Base-by-base conservation (phyloP, 768 basidiomycete species). In the Boletus insuetus region DNA sequence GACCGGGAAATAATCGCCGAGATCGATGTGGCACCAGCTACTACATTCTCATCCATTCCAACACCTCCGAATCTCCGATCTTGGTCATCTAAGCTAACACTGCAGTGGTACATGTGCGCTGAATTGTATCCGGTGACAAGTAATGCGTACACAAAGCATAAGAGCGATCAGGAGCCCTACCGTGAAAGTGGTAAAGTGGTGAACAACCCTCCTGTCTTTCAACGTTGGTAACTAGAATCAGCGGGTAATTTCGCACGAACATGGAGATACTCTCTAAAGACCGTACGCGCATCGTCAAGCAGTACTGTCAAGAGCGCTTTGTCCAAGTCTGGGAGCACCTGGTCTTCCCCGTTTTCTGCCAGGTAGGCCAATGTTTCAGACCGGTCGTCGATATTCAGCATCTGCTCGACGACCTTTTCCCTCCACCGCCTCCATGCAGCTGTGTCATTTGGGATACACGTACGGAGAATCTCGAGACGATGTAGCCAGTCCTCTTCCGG, bases 361-460 rank as follows among this genome's bases (percentile, higher is more conserved):
- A 59, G 43, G 37, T 26, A 42, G n/a, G 44, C 13, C 9, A 58
- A 49, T 8, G 16, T 46, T 0, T 20, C 16, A 1, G 47, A 17
- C 4, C 10, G 0, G 8, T 26, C 19, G 6, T 57, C 41, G 2
- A 51, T 4, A 11, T 51, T 6, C n/a, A 55, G 19, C 26, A 69
- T 51, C n/a, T 69, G 63, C 0, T 48, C 3, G 29, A 62, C 34
- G 7, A 71, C 64, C 53, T 62, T 71, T 0, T 42, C 37, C 17
- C 10, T 51, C 67, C 67, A 71, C 24, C 39, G 46, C 26, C 8
- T 32, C 65, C 68, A 71, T n/a, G 63, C 59, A 7, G 1, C 6
- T 16, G 67, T 69, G 5, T 65, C 51, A 24, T 67, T 69, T n/a
- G 56, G n/a, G 3, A 67, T 2, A 40, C 63, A 67, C 20, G 51